Evolutionary conservation across 1,139 yeast genomes (phyloP).

Genomic region (Nakaseomyces glabratus): DNA sequence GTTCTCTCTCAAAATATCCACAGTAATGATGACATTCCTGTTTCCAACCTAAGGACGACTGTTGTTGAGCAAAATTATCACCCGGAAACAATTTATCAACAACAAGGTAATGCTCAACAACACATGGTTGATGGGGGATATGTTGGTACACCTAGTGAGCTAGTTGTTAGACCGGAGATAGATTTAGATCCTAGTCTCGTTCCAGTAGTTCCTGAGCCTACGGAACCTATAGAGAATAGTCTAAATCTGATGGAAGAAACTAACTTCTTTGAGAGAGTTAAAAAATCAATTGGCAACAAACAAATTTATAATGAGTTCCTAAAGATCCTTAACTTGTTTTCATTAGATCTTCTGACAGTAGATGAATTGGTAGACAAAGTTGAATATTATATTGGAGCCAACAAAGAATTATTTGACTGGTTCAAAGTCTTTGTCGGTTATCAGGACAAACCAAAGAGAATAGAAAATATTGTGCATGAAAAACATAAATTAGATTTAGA

Average conservation of each 20-base stretch:
- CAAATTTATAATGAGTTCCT: slow-evolving; percentile 86
- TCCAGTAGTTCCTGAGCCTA: slow-evolving; percentile 82
- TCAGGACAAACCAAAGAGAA: slow-evolving; percentile 65
- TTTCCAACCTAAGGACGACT: slow-evolving; percentile 31
- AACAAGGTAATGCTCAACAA: slow-evolving; percentile 8
- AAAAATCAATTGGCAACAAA: slow-evolving; percentile 81
- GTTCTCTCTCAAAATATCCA: neutral
- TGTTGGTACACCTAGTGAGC: slow-evolving; percentile 31
- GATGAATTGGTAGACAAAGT: slow-evolving; percentile 74
- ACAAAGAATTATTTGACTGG: slow-evolving; percentile 77
- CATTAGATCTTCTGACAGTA: slow-evolving; percentile 84
- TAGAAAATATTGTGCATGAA: slow-evolving; percentile 80
- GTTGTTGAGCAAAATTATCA: slow-evolving; percentile 4
- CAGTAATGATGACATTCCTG: slow-evolving; percentile 27
- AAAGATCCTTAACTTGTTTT: slow-evolving; percentile 73
- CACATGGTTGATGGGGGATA: slow-evolving; percentile 27
- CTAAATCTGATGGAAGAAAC: slow-evolving; percentile 74
- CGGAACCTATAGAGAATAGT: slow-evolving; percentile 55
- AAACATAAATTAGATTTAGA: slow-evolving; percentile 85
- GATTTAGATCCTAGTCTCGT: slow-evolving; percentile 59
- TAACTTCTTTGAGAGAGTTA: slow-evolving; percentile 82
- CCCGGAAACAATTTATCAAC: slow-evolving; percentile 2
- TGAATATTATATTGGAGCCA: slow-evolving; percentile 74
- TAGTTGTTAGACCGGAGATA: slow-evolving; percentile 42
- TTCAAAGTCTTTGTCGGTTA: slow-evolving; percentile 86